phyloP scores from a whole-genome alignment of 2,329 filamentous ascomycete genomes.

The Tolypocladium tropicale region DNA sequence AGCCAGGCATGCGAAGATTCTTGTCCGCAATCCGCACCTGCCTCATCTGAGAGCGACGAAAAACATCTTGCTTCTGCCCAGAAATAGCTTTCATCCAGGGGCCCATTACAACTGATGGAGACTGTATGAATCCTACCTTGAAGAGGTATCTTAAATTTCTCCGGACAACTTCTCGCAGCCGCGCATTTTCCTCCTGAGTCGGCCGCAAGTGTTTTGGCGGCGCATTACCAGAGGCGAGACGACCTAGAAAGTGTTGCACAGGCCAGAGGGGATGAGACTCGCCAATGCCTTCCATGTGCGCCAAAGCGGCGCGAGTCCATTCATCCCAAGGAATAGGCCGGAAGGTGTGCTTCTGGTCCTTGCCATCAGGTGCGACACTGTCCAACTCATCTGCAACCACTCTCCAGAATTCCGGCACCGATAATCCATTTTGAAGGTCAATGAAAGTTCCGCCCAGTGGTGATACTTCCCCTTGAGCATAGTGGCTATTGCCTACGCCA shows the following conservation, averaged over 20 bases:
- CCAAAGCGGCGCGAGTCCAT: constrained; percentile 6
- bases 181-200: background rate
- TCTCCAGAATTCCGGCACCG: constrained; percentile 9
- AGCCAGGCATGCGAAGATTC: background rate
- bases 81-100: background rate
- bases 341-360: background rate
- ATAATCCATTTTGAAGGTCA: constrained; percentile 6
- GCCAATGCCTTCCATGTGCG: constrained; percentile 3
- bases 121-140: constrained; percentile 27
- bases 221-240: constrained; percentile 1
- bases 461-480: background rate
- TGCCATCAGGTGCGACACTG: background rate
- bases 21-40: background rate
- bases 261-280: constrained; percentile 13
- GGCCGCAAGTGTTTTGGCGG: background rate
- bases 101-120: background rate
- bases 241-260: constrained; percentile 12
- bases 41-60: background rate
- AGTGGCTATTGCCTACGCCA: background rate
- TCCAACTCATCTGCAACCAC: constrained; percentile 7
- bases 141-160: constrained; percentile 7
- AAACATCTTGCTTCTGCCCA: background rate
- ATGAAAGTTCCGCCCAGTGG: constrained; percentile 1
- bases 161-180: constrained; percentile 2
- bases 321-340: constrained; percentile 4